Evolutionary conservation across 78 protist species (phyloP), one percentile per base, ranked within the genome.

Genomic region (Monocercomonoides exilis): DNA sequence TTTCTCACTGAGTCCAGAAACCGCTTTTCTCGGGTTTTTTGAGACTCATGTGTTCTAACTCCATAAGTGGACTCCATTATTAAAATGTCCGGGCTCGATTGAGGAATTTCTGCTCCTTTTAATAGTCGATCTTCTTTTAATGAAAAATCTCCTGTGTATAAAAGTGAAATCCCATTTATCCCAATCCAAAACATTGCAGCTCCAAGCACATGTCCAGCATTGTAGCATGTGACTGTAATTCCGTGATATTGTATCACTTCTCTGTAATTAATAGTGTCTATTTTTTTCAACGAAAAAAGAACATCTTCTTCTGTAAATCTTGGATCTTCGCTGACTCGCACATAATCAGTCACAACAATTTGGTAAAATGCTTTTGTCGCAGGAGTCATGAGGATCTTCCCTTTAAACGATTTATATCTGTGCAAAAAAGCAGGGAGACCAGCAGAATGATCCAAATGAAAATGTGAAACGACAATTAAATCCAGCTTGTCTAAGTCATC

Each of bases 161-260:
- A 90, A 6, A 94, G 80, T 89, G 64, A 46, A 1, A 91, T 90
- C 41, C 98, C 98, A 0, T 97, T 96, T 46, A 97, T 95, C 43
- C 94, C 96, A 4, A 97, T 64, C 86, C 87, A 41, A 90, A 94
- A 96, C 98, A 95, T 94, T 41, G 96, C 95, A 0, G 98, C 99
- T 6, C 99, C 99, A 36, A 97, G 92, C 11, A 97, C 99, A 88
- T 97, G 99, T 1, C 99, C 99, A 0, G 99, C 99, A 45, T 94
- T 93, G 87, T 89, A 93, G 54, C 93, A 87, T 35, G 79, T 2
- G 91, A 91, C 90, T 32, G 38, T 5, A 64, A 94, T 45, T 41
- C 96, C 96, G 0, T 94, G 94, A 84, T 92, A 95, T 70, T 93
- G 86, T 43, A 96, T 43, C 34, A 87, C 84, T 44, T 90, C 93